Evolutionary conservation across 1,284 basidiomycete species (phyloP), one percentile per base, ranked within the genome.

Genomic region (Mycosarcoma maydis): DNA sequence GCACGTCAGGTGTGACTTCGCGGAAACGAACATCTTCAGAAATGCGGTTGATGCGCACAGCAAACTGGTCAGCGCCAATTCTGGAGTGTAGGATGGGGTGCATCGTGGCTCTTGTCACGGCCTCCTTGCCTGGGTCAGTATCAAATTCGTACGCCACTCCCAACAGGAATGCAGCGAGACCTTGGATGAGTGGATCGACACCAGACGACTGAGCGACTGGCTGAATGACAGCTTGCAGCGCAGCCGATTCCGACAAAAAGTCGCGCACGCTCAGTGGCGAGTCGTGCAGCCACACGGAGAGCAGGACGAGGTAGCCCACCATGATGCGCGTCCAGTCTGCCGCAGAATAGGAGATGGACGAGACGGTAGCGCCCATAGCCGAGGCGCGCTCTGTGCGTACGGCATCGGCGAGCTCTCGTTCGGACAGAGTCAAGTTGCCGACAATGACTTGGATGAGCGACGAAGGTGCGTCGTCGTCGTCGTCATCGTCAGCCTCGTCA

Each of bases 201-300:
- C 94, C 93, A 5, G 89, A 88, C 0, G 89, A 88, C 83, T 95
- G 93, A 48, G 94, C 94, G 65, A 96, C 91, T 2, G 93, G 93
- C 81, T 96, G 94, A 19, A 96, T 92, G 1, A 81, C 58, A 10
- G 76, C 76, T 55, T 93, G 91, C 50, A 98, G 83, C 45, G 94
- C 94, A 13, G 93, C 91, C 10, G 92, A 90, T 77, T 88, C 87
- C 49, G 91, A 90, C 57, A 98, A 84, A 79, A 98, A 94, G 80
- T 93, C 94, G 52, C 89, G 86, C 40, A 97, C 92, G 0, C 90
- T 90, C 49, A 86, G 86, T 0, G 93, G 89, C 68, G 94, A 93
- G 73, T 98, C 94, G 93, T 94, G 97, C n/a, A 97, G 85, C 95
- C 95, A 98, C 49, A 92, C 90, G 16, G 88, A 86, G 19, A 98